phyloP scores from a whole-genome alignment of 164 flowering plant genomes.

The Amborella trichopoda region DNA sequence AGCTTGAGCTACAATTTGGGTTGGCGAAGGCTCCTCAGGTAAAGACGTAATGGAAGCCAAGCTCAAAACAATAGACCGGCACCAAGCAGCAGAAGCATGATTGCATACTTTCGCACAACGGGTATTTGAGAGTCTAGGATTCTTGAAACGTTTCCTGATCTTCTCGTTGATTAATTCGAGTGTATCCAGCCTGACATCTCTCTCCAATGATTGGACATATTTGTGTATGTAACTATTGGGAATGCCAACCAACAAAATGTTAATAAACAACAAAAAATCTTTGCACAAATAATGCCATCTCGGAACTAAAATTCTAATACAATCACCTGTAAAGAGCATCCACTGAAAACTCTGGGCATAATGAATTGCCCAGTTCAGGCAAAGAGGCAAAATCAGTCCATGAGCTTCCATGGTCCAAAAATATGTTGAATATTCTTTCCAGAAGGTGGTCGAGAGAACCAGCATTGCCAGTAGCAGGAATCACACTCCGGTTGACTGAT shows the following conservation, averaged over 20 bases:
- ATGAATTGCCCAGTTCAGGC: constrained; percentile 43
- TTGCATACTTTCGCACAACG: constrained; percentile 70
- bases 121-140: constrained; percentile 74
- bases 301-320: too few species aligned
- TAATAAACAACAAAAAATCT: not conserved
- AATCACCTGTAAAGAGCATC: constrained; percentile 62
- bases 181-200: constrained; percentile 44
- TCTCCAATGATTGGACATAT: constrained; percentile 59
- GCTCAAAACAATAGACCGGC: constrained; percentile 59
- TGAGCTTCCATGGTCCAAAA: constrained; percentile 73
- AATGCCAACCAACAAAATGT: not conserved
- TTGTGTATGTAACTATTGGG: constrained; percentile 58
- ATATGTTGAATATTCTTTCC: constrained; percentile 77
- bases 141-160: constrained; percentile 81
- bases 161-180: constrained; percentile 91
- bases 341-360: constrained; percentile 54
- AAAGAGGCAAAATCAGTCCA: constrained; percentile 75
- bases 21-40: constrained; percentile 16
- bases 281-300: not conserved
- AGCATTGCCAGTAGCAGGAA: constrained; percentile 13
- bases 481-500: constrained; percentile 39
- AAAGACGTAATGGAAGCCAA: constrained; percentile 70
- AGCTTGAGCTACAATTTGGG: constrained; percentile 15
- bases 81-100: constrained; percentile 92
- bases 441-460: constrained; percentile 34